phyloP scores from a whole-genome alignment of 805 yeast species.

The Debaryomyces hansenii region DNA sequence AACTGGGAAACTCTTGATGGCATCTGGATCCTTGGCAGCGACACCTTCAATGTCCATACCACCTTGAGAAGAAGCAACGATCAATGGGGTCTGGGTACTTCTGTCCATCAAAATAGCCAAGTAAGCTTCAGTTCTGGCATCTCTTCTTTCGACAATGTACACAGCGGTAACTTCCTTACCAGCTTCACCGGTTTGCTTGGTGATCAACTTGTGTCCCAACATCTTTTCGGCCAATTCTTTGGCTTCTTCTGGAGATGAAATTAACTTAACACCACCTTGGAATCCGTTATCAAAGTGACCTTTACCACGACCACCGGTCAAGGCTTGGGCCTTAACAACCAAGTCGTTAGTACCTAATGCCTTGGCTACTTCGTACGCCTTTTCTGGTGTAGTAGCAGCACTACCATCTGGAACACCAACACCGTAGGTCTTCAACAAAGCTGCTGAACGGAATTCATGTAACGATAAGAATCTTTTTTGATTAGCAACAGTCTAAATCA shows the following conservation, averaged over 20 bases:
- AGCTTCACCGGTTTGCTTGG: slow-evolving; percentile 97
- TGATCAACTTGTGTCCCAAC: slow-evolving; percentile 90
- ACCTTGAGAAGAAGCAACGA: slow-evolving; percentile 96
- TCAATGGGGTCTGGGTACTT: slow-evolving; percentile 82
- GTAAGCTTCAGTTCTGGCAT: slow-evolving; percentile 93
- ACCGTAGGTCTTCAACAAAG: slow-evolving; percentile 76
- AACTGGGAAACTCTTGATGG: slow-evolving; percentile 85
- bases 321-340: slow-evolving; percentile 97
- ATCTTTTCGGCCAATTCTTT: slow-evolving; percentile 81
- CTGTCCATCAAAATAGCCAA: slow-evolving; percentile 95
- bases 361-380: slow-evolving; percentile 82
- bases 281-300: slow-evolving; percentile 96
- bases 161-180: slow-evolving; percentile 98
- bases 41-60: slow-evolving; percentile 99
- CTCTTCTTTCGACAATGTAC: slow-evolving; percentile 91
- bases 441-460: slow-evolving; percentile 96
- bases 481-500: slow-evolving; percentile 21
- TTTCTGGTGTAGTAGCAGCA: slow-evolving; percentile 87
- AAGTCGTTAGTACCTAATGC: slow-evolving; percentile 72
- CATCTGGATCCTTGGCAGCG: slow-evolving; percentile 86
- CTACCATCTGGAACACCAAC: slow-evolving; percentile 89
- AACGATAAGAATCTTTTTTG: slow-evolving; percentile 77
- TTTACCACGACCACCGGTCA: slow-evolving; percentile 99
- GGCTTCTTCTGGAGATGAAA: slow-evolving; percentile 83
- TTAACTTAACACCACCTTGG: slow-evolving; percentile 94